Conservation (phyloP, 257 asterid species). For the Cinchona pubescens region DNA sequence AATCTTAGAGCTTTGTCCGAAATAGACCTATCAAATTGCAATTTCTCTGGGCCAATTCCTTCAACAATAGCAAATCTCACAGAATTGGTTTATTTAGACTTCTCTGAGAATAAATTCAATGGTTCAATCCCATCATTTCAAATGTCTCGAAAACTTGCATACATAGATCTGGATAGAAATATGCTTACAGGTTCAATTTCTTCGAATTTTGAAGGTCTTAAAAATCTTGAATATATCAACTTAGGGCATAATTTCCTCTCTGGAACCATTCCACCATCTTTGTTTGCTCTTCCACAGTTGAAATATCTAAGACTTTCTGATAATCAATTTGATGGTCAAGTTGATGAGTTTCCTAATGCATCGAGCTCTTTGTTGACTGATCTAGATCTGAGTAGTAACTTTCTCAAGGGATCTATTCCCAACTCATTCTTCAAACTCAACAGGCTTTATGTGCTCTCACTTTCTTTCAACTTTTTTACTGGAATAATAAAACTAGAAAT, state of each 20-base stretch:
- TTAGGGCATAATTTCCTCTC: constrained; percentile 4
- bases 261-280: constrained; percentile 24
- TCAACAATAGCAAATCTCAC: background rate
- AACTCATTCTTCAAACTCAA: constrained; percentile 21
- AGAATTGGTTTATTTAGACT: constrained; percentile 12
- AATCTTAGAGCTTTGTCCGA: constrained; percentile 4
- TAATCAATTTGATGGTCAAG: constrained; percentile 18
- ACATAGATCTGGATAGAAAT: constrained; percentile 23
- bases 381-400: constrained; percentile 23
- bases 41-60: constrained; percentile 26
- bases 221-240: background rate
- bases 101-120: constrained; percentile 14
- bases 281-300: constrained; percentile 18
- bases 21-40: constrained; percentile 12
- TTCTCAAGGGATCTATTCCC: constrained; percentile 19
- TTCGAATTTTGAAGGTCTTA: constrained; percentile 23
- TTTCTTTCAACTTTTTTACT: constrained; percentile 23
- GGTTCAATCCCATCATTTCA: constrained; percentile 24
- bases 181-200: constrained; percentile 13
- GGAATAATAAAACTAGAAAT: constrained; percentile 26
- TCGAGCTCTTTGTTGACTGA: constrained; percentile 10
- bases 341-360: constrained; percentile 7
- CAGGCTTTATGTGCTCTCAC: constrained; percentile 16
- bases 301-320: background rate
- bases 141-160: background rate